Conservation (phyloP, 2,329 filamentous ascomycete genomes). For the Amauroascus verrucosus region DNA sequence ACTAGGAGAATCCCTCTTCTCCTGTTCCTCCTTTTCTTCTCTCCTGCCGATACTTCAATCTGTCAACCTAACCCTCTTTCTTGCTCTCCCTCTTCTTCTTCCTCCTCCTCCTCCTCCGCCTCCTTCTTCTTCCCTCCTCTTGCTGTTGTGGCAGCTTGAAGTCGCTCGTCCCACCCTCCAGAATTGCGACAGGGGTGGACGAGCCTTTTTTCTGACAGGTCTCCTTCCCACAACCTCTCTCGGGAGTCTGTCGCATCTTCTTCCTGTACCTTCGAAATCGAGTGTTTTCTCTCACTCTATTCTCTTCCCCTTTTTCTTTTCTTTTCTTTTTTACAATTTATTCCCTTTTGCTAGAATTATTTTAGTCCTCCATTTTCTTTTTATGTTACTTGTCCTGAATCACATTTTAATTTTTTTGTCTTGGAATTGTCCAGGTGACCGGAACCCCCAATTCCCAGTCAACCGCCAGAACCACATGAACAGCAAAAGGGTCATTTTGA, state of each 20-base stretch:
- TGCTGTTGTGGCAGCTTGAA: conserved; percentile 9
- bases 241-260: background rate
- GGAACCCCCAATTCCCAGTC: background rate
- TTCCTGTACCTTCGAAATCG: background rate
- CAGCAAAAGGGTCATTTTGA: conserved; percentile 2
- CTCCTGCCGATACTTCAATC: background rate
- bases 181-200: background rate
- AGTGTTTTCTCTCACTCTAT: background rate
- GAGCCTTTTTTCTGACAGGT: background rate
- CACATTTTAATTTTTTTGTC: background rate
- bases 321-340: background rate
- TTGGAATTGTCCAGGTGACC: conserved; percentile 5
- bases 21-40: background rate
- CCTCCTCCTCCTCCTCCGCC: background rate
- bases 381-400: background rate
- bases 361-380: background rate
- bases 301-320: background rate
- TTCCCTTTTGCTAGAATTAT: background rate
- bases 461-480: conserved; percentile 6
- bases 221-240: background rate
- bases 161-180: conserved; percentile 1
- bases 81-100: background rate
- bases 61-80: background rate
- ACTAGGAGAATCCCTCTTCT: conserved; percentile 7
- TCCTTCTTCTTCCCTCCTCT: background rate